Evolutionary conservation across 1,284 basidiomycete genomes (phyloP).

Genomic region (Ustilago hordei): DNA sequence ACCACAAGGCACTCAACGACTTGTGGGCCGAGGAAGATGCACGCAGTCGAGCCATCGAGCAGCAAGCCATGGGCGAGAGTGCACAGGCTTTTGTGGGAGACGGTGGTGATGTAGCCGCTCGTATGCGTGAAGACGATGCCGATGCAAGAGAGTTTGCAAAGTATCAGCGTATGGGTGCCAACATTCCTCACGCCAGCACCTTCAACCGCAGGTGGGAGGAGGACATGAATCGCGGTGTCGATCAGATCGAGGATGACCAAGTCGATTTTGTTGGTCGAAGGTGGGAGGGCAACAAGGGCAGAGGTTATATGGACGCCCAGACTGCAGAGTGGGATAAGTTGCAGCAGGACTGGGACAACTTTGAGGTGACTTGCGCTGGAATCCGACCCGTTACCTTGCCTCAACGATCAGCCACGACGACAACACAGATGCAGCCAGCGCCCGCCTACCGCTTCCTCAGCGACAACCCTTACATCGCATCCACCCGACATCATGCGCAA

Average conservation of each 20-base stretch:
- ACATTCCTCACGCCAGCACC: constrained; percentile 47
- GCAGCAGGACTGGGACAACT: constrained; percentile 83
- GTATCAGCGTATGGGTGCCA: constrained; percentile 56
- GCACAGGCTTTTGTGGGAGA: constrained; percentile 59
- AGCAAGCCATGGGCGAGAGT: constrained; percentile 32
- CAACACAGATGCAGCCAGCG: constrained; percentile 32
- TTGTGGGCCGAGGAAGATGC: constrained; percentile 67
- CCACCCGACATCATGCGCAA: constrained; percentile 51
- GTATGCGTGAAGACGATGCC: constrained; percentile 65
- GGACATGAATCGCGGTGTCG: constrained; percentile 28
- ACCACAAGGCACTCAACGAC: constrained; percentile 54
- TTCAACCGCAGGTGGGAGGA: constrained; percentile 58
- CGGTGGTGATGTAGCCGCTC: constrained; percentile 57
- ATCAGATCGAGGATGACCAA: constrained; percentile 62
- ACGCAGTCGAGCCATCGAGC: constrained; percentile 48
- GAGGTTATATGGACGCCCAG: constrained; percentile 59
- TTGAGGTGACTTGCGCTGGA: constrained; percentile 49
- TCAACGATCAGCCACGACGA: constrained; percentile 11
- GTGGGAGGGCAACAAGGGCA: constrained; percentile 57
- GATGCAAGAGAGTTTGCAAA: constrained; percentile 60
- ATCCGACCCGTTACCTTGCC: constrained; percentile 49
- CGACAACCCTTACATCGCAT: constrained; percentile 62
- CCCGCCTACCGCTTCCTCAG: constrained; percentile 63
- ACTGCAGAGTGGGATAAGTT: constrained; percentile 76
- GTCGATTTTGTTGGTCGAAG: constrained; percentile 69